phyloP scores from a whole-genome alignment of 2,329 filamentous ascomycete genomes.

The Fusarium sp. region DNA sequence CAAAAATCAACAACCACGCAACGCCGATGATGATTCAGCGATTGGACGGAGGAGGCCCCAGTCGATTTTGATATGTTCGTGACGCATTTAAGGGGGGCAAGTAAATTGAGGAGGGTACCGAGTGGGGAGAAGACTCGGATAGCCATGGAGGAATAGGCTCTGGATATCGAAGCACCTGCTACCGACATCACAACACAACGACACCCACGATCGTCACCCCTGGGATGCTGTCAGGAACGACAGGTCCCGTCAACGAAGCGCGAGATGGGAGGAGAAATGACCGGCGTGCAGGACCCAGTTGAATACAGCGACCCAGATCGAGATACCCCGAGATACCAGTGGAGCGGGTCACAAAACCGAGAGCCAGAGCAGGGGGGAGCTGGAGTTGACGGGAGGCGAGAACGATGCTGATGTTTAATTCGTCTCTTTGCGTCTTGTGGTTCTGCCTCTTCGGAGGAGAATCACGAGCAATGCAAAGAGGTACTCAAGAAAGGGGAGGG shows the following conservation, averaged over 20 bases:
- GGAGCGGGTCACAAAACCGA: slow-evolving; percentile 38
- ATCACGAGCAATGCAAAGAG: slow-evolving; percentile 31
- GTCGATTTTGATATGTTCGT: slow-evolving; percentile 44
- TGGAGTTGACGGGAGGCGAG: slow-evolving; percentile 29
- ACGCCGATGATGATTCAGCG: slow-evolving; percentile 47
- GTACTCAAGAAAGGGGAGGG: slow-evolving; percentile 33
- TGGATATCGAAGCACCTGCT: slow-evolving; percentile 38
- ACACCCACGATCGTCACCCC: slow-evolving; percentile 27
- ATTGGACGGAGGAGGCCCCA: slow-evolving; percentile 42
- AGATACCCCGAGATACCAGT: slow-evolving; percentile 43
- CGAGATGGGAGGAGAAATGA: slow-evolving; percentile 21
- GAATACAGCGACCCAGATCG: slow-evolving; percentile 37
- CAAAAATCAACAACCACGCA: slow-evolving; percentile 42
- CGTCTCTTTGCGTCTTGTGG: slow-evolving; percentile 35
- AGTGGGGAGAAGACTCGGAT: slow-evolving; percentile 35
- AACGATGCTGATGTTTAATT: slow-evolving; percentile 39
- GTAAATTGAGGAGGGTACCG: slow-evolving; percentile 34
- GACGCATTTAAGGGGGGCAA: slow-evolving; percentile 34
- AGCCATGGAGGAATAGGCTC: slow-evolving; percentile 27
- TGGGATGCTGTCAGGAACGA: slow-evolving; percentile 24
- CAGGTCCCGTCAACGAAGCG: slow-evolving; percentile 30
- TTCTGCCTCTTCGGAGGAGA: slow-evolving; percentile 17
- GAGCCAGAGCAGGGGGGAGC: slow-evolving; percentile 32
- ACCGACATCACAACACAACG: slow-evolving; percentile 28
- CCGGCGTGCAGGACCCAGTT: slow-evolving; percentile 33